A percentile compares a stretch with the other conserved stretches of the same genome.
Evolutionary conservation across 2,329 filamentous ascomycete genomes (phyloP).

Genomic region (Clonostachys rosea): DNA sequence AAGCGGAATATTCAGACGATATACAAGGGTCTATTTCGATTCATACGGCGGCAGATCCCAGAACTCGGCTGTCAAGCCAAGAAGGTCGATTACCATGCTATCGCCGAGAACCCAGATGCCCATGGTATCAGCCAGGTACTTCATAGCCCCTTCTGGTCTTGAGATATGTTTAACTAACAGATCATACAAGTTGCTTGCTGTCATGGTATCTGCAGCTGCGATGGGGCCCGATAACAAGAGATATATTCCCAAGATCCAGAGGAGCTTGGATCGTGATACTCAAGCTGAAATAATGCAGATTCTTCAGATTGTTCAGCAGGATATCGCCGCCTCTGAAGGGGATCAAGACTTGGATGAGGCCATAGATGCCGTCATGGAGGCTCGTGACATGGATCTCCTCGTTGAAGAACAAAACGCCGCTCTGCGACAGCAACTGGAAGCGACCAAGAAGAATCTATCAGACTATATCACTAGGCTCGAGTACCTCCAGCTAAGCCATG

Average conservation of each 20-base stretch:
- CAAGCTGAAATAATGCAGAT: constrained; percentile 41
- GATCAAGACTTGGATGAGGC: constrained; percentile 32
- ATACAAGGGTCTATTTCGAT: constrained; percentile 48
- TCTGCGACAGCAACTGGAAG: constrained; percentile 45
- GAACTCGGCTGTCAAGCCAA: constrained; percentile 47
- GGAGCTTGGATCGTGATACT: constrained; percentile 31
- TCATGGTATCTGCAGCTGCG: constrained; percentile 57
- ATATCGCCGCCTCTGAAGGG: constrained; percentile 25
- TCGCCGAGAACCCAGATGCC: constrained; percentile 51
- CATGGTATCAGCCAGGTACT: constrained; percentile 45
- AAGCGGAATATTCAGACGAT: constrained; percentile 50
- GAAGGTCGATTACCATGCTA: constrained; percentile 50
- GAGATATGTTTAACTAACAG: neutral
- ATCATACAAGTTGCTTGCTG: constrained; percentile 49
- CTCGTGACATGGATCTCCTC: constrained; percentile 49
- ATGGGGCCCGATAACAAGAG: constrained; percentile 50
- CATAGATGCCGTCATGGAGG: constrained; percentile 31
- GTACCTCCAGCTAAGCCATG: constrained; percentile 56
- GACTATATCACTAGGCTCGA: constrained; percentile 56
- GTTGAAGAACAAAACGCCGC: constrained; percentile 51
- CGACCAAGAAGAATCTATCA: constrained; percentile 50
- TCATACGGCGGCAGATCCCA: constrained; percentile 47
- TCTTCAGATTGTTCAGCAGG: constrained; percentile 33
- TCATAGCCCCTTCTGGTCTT: neutral
- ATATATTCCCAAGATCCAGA: constrained; percentile 44